Conservation (phyloP, 1,284 basidiomycete genomes). For the Melampsora larici-populina region DNA sequence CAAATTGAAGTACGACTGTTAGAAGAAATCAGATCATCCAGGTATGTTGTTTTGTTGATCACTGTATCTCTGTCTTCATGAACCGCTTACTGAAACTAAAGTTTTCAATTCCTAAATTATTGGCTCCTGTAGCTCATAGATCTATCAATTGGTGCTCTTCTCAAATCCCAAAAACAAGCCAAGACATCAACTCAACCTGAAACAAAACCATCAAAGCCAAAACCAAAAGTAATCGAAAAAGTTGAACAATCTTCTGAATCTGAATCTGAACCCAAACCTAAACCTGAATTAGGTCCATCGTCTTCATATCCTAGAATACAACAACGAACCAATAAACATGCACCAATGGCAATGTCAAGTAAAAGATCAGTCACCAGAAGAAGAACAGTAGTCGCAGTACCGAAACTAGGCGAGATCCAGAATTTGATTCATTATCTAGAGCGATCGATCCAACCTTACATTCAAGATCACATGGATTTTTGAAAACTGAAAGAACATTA, state of each 20-base stretch:
- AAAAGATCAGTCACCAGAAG: conserved; percentile 23
- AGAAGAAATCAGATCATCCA: neutral
- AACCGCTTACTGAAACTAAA: too few relatives aligned
- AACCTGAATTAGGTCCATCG: neutral
- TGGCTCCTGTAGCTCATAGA: neutral
- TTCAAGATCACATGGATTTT: conserved; percentile 8
- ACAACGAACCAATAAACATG: conserved; percentile 21
- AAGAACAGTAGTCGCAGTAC: conserved; percentile 11
- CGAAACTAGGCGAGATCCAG: conserved; percentile 29
- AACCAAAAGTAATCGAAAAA: neutral
- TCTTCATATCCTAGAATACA: neutral
- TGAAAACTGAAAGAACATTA: conserved; percentile 9
- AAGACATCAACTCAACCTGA: neutral
- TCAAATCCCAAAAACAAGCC: neutral
- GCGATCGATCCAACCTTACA: conserved; percentile 7
- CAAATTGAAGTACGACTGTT: too few relatives aligned
- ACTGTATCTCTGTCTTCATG: too few relatives aligned
- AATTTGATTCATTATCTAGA: conserved; percentile 28
- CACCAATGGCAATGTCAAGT: conserved; percentile 9
- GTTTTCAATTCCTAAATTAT: too few relatives aligned
- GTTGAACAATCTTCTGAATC: neutral
- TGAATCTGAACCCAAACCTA: neutral
- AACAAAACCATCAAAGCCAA: too few relatives aligned
- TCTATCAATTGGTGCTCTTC: conserved; percentile 10
- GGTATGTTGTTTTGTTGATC: neutral